Evolutionary conservation across 129 eudicot genomes (phyloP), one percentile per base, ranked within the genome.

Genomic region (Lonicera japonica): DNA sequence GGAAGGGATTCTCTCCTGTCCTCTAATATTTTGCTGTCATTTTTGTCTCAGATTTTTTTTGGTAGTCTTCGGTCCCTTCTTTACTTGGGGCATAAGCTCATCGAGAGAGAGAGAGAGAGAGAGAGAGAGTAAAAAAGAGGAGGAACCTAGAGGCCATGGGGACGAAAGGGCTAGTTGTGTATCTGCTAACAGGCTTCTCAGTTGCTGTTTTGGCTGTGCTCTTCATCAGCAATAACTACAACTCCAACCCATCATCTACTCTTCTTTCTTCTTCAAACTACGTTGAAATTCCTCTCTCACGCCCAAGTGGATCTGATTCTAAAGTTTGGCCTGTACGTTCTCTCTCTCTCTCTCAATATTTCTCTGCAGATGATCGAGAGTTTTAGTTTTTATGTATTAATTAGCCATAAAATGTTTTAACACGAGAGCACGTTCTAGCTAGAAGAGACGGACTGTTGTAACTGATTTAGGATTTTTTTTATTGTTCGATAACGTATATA

Each of bases 281-380:
- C 14, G 6, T 29, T 6, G 4, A 29, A 1, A 1, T 29, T 29
- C 46, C 64, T 13, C 47, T 21, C 16, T 14, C 54, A 21, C 41
- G 54, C 2, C 20, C 24, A 4, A 2, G n/a, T 23, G 81, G 66
- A 51, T 63, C 82, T 46, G 75, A 79, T 20, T 69, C 72, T 53
- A 80, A 77, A 78, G 64, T 76, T 58, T 92, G 99, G 99, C 99
- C 99, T 19, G 99, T 91, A 68, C 36, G 91, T 70, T 5, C 38
- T 43, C 12, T 70, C 66, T 55, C 21, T 21, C 24, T 12, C 10
- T 56, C 60, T 21, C 18, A 23, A 6, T 65, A 29, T 29, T 29
- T 9, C 25, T 24, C 20, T 46, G 19, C 24, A n/a, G n/a, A n/a
- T n/a, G n/a, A n/a, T n/a, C n/a, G n/a, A n/a, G n/a, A n/a, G n/a